Conservation (phyloP, 1,284 basidiomycete species). For the Apiotrichum domesticum region DNA sequence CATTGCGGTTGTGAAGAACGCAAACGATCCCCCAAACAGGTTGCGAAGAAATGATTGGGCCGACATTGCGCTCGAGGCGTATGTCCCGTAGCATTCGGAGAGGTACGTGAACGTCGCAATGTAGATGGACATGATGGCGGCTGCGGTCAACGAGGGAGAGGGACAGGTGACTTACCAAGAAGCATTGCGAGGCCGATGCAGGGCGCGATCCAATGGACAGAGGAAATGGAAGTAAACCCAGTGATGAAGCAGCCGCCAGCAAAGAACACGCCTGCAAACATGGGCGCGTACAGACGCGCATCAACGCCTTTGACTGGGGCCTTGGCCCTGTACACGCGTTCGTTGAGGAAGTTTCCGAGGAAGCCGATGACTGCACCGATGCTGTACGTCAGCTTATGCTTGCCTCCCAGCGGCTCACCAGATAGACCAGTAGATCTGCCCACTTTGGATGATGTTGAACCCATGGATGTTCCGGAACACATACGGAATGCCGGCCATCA, state of each 20-base stretch:
- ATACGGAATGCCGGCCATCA: slow-evolving; percentile 61
- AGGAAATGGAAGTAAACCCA: slow-evolving; percentile 36
- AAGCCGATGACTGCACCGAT: slow-evolving; percentile 61
- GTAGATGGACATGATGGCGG: slow-evolving; percentile 16
- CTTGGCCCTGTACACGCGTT: slow-evolving; percentile 53
- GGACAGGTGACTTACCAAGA: background rate
- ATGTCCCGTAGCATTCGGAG: slow-evolving; percentile 17
- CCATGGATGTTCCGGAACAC: slow-evolving; percentile 59
- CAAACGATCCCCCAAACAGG: slow-evolving; percentile 11
- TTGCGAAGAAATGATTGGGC: slow-evolving; percentile 12
- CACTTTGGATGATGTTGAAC: slow-evolving; percentile 61
- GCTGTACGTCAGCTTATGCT: slow-evolving; percentile 13
- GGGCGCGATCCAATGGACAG: slow-evolving; percentile 31
- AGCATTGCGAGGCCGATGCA: background rate
- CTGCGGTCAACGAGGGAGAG: background rate
- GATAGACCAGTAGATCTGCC: slow-evolving; percentile 58
- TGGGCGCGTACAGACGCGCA: slow-evolving; percentile 64
- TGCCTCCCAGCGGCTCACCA: slow-evolving; percentile 3
- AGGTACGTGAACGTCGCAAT: slow-evolving; percentile 3
- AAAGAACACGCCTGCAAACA: slow-evolving; percentile 59
- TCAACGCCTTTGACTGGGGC: slow-evolving; percentile 57
- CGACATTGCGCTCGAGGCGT: slow-evolving; percentile 14
- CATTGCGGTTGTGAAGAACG: slow-evolving; percentile 19
- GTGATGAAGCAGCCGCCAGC: slow-evolving; percentile 58
- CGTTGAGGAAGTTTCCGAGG: slow-evolving; percentile 58